Conservation (phyloP, 1,139 yeast species). For the Lodderomyces parapsilosis region DNA sequence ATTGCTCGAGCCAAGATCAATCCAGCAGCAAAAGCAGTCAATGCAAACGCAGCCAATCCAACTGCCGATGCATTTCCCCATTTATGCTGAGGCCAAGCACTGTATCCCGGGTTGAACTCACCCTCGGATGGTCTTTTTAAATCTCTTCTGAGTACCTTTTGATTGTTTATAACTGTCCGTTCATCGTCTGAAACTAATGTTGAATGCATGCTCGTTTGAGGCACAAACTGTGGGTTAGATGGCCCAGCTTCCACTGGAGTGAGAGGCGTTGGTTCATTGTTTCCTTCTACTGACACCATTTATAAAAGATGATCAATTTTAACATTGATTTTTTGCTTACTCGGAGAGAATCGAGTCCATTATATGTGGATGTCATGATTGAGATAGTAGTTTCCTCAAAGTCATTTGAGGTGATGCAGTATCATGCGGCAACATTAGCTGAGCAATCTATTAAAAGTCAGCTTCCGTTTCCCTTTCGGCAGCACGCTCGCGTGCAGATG, state of each 20-base stretch:
- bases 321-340: no score
- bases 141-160: constrained; percentile 30
- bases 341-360: background rate
- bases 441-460: no score
- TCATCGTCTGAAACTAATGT: constrained; percentile 17
- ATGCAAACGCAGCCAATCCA: constrained; percentile 54
- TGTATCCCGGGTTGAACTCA: constrained; percentile 31
- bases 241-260: constrained; percentile 1
- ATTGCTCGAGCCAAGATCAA: constrained; percentile 42
- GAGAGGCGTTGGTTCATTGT: constrained; percentile 2
- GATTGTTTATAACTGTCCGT: constrained; percentile 29
- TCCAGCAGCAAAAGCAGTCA: constrained; percentile 49
- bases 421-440: background rate
- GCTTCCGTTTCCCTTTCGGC: no score
- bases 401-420: no score
- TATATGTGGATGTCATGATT: background rate
- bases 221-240: constrained; percentile 16
- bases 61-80: constrained; percentile 63
- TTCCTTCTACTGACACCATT: constrained; percentile 2
- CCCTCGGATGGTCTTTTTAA: constrained; percentile 30
- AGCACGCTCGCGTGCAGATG: background rate
- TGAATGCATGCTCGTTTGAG: constrained; percentile 1
- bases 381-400: background rate
- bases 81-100: constrained; percentile 31
- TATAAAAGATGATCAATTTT: no score